A percentile compares a stretch with the other conserved stretches of the same genome.
Evolutionary conservation across 768 basidiomycete species (phyloP).

Genomic region (Pleurotus salmoneostramineus): DNA sequence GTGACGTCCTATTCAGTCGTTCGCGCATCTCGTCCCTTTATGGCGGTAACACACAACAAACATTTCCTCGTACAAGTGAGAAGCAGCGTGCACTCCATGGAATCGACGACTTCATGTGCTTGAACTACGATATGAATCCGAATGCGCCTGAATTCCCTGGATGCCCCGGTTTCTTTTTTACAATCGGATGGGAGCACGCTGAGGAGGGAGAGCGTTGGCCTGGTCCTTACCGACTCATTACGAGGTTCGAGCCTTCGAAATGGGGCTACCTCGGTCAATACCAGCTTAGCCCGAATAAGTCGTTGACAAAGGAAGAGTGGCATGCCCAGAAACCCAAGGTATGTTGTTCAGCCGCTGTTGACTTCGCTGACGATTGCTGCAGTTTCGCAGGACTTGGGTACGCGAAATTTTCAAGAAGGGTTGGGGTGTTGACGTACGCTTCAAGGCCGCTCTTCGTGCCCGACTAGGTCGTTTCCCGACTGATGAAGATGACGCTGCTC

Average conservation of each 20-base stretch:
- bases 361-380: neutral
- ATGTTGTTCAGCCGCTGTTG: neutral
- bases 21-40: too few species aligned
- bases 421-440: slow-evolving; percentile 22
- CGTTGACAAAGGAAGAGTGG: slow-evolving; percentile 25
- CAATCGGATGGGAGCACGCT: too few species aligned
- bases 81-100: too few species aligned
- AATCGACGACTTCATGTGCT: too few species aligned
- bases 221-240: slow-evolving; percentile 3
- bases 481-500: slow-evolving; percentile 16
- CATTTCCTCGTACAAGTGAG: too few species aligned
- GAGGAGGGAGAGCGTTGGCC: too few species aligned
- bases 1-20: too few species aligned
- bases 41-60: too few species aligned
- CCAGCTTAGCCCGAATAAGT: neutral
- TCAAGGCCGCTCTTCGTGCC: slow-evolving; percentile 23
- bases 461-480: slow-evolving; percentile 20
- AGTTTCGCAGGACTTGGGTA: slow-evolving; percentile 26
- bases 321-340: slow-evolving; percentile 1
- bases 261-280: slow-evolving; percentile 32
- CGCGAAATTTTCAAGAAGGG: slow-evolving; percentile 17
- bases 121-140: too few species aligned
- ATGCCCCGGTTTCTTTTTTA: too few species aligned
- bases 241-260: slow-evolving; percentile 7
- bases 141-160: too few species aligned